phyloP scores from a whole-genome alignment of 2,329 filamentous ascomycete genomes.

The Diplodia corticola region DNA sequence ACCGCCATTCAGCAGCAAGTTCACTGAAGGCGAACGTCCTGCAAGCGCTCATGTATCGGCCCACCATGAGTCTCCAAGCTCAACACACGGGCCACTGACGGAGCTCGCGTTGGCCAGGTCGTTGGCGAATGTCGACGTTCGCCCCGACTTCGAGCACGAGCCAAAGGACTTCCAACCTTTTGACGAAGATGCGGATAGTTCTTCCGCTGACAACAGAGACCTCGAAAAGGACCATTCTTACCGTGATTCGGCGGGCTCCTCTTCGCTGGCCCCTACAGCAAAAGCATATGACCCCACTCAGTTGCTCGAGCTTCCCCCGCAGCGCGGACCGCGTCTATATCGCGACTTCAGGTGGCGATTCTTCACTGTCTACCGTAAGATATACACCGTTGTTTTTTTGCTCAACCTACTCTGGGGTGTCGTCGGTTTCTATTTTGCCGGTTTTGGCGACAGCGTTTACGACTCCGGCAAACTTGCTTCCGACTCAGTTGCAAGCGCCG shows the following conservation, averaged over 20 bases:
- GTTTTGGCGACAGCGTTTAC: background rate
- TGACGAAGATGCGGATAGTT: background rate
- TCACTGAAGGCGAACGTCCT: background rate
- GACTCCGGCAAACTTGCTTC: background rate
- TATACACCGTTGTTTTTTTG: conserved; percentile 17
- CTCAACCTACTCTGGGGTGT: conserved; percentile 18
- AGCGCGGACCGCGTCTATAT: background rate
- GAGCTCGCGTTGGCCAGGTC: background rate
- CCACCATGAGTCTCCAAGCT: background rate
- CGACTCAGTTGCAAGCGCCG: conserved; percentile 30
- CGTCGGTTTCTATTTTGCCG: conserved; percentile 4
- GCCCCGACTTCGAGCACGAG: background rate
- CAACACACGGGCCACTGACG: background rate
- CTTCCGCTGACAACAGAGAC: background rate
- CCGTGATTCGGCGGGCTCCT: background rate
- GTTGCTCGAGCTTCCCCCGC: background rate
- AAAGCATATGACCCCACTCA: background rate
- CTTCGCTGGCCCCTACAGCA: background rate
- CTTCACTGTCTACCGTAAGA: conserved; percentile 21
- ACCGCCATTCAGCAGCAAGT: background rate
- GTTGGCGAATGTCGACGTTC: background rate
- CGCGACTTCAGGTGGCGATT: conserved; percentile 16
- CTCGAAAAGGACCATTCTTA: background rate
- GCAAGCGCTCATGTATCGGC: background rate
- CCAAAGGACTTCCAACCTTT: background rate